Percentiles rank a stretch among this genome's conserved stretches.
These are phyloP conservation scores for Globisporangium heterothallicum DNA, from an alignment of 352 stramenopile species.

Conservation along the genomic window DNA sequence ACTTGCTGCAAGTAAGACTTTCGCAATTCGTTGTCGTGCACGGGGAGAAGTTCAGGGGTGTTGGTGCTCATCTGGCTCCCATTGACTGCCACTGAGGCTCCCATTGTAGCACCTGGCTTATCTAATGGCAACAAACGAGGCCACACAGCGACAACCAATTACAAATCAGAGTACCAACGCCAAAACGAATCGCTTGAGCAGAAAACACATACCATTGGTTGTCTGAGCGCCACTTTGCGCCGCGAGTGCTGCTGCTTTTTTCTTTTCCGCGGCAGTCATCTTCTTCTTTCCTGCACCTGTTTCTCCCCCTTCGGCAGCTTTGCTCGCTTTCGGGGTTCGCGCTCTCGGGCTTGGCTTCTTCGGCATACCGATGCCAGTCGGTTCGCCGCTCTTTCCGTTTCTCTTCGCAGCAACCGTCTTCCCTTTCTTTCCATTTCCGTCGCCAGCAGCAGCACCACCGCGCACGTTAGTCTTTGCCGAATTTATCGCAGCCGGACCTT, in stretches of 20 bases:
- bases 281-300: constrained; percentile 14
- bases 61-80: not conserved
- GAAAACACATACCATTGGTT: not conserved
- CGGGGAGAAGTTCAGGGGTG: constrained; percentile 17
- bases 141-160: not conserved
- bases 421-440: not conserved
- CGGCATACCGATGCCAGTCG: constrained; percentile 1
- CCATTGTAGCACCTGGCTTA: not conserved
- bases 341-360: constrained; percentile 30
- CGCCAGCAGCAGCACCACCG: not conserved
- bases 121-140: not conserved
- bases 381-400: constrained; percentile 17
- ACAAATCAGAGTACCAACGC: not conserved
- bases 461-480: not conserved
- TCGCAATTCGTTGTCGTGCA: constrained; percentile 32
- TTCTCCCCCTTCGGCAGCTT: constrained; percentile 18
- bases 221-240: not conserved
- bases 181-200: not conserved
- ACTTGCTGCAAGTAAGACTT: constrained; percentile 41
- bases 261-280: constrained; percentile 15
- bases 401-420: constrained; percentile 14
- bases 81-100: not conserved
- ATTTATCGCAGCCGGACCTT: not conserved
- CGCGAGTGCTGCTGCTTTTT: constrained; percentile 2
- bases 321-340: constrained; percentile 19